Base-by-base conservation (phyloP, 805 yeast species). In the Candida vaughaniae region DNA sequence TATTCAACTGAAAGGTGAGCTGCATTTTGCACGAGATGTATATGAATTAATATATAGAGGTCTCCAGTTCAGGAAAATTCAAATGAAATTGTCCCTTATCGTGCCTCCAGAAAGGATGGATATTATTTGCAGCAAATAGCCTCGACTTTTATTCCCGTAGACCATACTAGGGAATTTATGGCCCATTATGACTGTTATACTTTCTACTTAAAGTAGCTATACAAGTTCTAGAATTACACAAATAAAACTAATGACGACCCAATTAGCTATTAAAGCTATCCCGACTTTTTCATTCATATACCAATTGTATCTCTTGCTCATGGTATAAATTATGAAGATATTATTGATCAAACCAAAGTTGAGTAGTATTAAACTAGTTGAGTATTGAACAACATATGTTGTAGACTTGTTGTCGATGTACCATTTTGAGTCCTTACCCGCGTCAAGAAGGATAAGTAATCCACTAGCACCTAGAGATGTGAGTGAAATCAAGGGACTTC, bases 401-500 rank as follows among this genome's bases (percentile, higher is more conserved):
- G 6, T 6, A 16, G 31, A 22, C 17, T 16, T 26, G 8, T 22
- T 15, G 22, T 38, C 23, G 0, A 38, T 35, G 25, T 35, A 31
- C n/a, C 32, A 32, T 17, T 29, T 23, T 6, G 6, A 12, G 8
- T 11, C 14, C 5, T 23, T 17, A 11, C 8, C 18, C 8, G 43
- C 38, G 18, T 38, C 39, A 2, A 41, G 38, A 3, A 46, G 33
- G 2, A 53, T 33, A 4, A 52, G 25, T 22, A 86, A 42, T 0
- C 91, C 89, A 47, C 85, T 83, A 4, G 82, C 51, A 0, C 97
- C 96, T 42, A 91, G 63, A 0, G 97, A 95, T 26, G 90, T 68
- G 8, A 93, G 64, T 36, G 89, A 83, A 28, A 93, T 57, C 39
- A 91, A 61, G 0, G 98, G 98, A 1, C 96, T 88, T 0, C 97